Base-by-base conservation (phyloP, 2,329 filamentous ascomycete genomes). In the Monosporascus sp. region DNA sequence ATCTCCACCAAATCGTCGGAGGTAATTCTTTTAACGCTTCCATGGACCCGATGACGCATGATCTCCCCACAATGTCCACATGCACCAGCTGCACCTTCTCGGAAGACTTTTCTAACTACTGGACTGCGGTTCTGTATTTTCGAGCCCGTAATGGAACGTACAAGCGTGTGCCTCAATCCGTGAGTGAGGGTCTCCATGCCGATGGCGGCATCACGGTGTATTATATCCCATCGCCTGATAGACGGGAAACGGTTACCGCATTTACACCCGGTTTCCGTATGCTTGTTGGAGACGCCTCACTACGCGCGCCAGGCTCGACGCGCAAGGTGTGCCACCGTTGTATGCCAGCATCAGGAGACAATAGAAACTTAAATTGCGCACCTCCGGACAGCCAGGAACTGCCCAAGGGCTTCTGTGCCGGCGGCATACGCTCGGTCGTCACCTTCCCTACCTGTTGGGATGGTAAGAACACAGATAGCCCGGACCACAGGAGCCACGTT, bases 391-490 rank as follows among this genome's bases (percentile, higher is more conserved):
- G 71, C 15, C 68, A 72, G 26, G 67, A 67, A 6, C 72, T 86
- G 26, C 82, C 81, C 1, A 72, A 73, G 53, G 71, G 70, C 54
- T 75, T 76, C 54, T 83, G 81, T 59, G 68, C 68, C 2, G 66
- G 75, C 35, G 74, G 79, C 51, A 72, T 74, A 17, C 74, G 78
- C 35, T 72, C 74, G 15, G 76, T 81, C 55, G 70, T 82, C 46
- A 78, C 76, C 57, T 82, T 82, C 63, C 79, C 79, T 1, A 74
- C 74, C 8, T 82, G 78, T 67, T 82, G 80, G 79, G 72, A 82
- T 51, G 79, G 79, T 8, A 68, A 69, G 43, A 72, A 79, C 55
- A 57, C 74, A 37, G 77, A 81, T 54, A 70, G 72, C 11, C 46
- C 68, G 0, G 72, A 81, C 60, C 77, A 80, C 60, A 73, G 71